Evolutionary conservation across 2,329 filamentous ascomycete species (phyloP).

Genomic region (Aureobasidium sp.): DNA sequence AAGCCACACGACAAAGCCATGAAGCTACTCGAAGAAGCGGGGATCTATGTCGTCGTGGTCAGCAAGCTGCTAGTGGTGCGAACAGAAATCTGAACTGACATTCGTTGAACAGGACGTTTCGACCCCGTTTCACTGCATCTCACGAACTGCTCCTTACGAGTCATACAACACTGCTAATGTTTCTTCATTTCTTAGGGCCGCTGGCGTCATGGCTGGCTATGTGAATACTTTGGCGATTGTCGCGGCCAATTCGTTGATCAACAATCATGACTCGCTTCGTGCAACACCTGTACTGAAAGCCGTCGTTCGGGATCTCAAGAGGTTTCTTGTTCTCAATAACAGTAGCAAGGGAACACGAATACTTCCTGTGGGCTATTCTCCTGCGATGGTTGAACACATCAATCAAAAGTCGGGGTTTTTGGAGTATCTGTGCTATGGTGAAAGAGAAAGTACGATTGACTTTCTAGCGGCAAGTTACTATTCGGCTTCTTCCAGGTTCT

Average conservation of each 20-base stretch:
- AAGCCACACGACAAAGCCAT: slow-evolving; percentile 17
- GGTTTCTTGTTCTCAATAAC: slow-evolving; percentile 14
- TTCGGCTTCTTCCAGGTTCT: neutral
- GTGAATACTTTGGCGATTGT: slow-evolving; percentile 15
- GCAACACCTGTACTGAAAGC: slow-evolving; percentile 18
- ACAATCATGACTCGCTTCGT: neutral
- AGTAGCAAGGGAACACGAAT: slow-evolving; percentile 13
- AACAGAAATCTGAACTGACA: neutral
- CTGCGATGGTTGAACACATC: neutral
- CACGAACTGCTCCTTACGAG: slow-evolving; percentile 7
- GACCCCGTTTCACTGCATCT: slow-evolving; percentile 10
- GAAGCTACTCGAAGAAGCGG: slow-evolving; percentile 18
- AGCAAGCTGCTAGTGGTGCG: neutral
- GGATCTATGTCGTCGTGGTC: slow-evolving; percentile 18
- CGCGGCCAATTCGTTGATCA: slow-evolving; percentile 15
- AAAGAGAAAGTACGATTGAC: slow-evolving; percentile 3
- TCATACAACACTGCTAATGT: slow-evolving; percentile 15
- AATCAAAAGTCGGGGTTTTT: neutral
- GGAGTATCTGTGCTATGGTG: slow-evolving; percentile 14
- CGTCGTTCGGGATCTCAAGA: slow-evolving; percentile 19
- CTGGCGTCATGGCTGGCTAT: slow-evolving; percentile 15
- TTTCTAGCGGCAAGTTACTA: slow-evolving; percentile 14
- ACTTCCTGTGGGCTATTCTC: slow-evolving; percentile 18
- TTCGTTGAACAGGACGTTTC: neutral
- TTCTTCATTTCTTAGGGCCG: neutral